These are phyloP conservation scores for Venturia aucupariae DNA, from an alignment of 2,329 filamentous ascomycete species.

Conservation along the genomic window DNA sequence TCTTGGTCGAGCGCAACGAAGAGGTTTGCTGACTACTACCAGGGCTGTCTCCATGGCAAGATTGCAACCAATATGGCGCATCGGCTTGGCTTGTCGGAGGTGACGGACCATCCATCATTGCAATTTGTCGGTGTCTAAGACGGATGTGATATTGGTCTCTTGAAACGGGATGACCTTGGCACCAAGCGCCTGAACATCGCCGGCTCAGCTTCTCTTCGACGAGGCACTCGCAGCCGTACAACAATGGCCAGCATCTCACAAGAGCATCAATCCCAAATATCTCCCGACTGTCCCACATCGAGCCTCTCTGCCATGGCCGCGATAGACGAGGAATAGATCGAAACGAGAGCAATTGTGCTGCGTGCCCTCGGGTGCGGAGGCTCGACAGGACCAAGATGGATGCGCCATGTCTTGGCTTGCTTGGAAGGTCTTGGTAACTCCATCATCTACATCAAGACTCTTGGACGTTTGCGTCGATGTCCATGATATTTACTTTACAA, in stretches of 20 bases:
- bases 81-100: slow-evolving; percentile 1
- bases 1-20: no score
- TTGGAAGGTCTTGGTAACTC: slow-evolving; percentile 7
- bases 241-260: not conserved
- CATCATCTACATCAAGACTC: slow-evolving; percentile 1
- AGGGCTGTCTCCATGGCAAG: no score
- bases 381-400: not conserved
- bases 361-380: not conserved
- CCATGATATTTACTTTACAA: slow-evolving; percentile 2
- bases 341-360: not conserved
- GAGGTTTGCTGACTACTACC: no score
- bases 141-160: not conserved
- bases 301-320: not conserved
- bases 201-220: not conserved
- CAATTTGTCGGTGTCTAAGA: slow-evolving; percentile 1
- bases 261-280: not conserved
- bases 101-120: no score
- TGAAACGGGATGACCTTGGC: not conserved
- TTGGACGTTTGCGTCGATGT: not conserved
- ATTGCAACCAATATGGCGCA: not conserved
- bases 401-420: slow-evolving; percentile 5
- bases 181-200: no score
- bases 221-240: not conserved
- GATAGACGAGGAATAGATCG: no score
- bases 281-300: not conserved